Evolutionary conservation across 139 green algal genomes (phyloP).

Genomic region (Tetraselmis chui): DNA sequence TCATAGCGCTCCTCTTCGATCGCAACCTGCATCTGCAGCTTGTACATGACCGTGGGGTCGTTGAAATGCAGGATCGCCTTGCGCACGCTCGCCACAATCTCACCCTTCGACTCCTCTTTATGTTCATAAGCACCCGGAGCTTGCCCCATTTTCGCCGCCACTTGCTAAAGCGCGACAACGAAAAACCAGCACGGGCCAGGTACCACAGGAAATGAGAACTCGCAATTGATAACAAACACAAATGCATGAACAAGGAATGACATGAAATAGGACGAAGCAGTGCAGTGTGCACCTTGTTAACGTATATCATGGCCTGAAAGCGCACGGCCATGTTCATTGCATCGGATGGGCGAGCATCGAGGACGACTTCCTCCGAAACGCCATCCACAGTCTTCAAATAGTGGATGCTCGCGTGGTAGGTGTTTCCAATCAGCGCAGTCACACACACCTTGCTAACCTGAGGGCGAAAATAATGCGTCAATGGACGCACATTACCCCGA

Average conservation of each 20-base stretch:
- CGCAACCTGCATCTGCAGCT: slow-evolving; percentile 72
- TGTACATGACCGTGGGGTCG: slow-evolving; percentile 67
- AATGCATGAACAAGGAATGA: neutral
- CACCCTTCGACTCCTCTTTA: slow-evolving; percentile 23
- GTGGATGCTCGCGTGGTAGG: slow-evolving; percentile 53
- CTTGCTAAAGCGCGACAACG: neutral
- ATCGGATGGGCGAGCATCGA: slow-evolving; percentile 67
- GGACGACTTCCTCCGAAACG: slow-evolving; percentile 38
- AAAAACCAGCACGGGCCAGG: no score
- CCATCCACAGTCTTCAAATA: neutral
- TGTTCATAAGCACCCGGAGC: neutral
- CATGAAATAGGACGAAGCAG: no score
- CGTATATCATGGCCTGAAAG: slow-evolving; percentile 66
- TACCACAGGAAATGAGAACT: no score
- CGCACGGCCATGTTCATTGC: slow-evolving; percentile 81
- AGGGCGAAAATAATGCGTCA: no score
- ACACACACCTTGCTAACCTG: slow-evolving; percentile 52
- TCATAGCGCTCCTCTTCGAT: slow-evolving; percentile 73
- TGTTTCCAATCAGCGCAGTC: slow-evolving; percentile 43
- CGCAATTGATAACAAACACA: no score
- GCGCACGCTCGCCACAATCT: slow-evolving; percentile 56
- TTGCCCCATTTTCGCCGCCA: slow-evolving; percentile 1
- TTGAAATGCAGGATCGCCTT: slow-evolving; percentile 55
- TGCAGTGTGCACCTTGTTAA: slow-evolving; percentile 55
- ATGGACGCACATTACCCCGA: no score